Conservation (phyloP, 2,329 filamentous ascomycete genomes). For the Coniochaeta ligniaria region DNA sequence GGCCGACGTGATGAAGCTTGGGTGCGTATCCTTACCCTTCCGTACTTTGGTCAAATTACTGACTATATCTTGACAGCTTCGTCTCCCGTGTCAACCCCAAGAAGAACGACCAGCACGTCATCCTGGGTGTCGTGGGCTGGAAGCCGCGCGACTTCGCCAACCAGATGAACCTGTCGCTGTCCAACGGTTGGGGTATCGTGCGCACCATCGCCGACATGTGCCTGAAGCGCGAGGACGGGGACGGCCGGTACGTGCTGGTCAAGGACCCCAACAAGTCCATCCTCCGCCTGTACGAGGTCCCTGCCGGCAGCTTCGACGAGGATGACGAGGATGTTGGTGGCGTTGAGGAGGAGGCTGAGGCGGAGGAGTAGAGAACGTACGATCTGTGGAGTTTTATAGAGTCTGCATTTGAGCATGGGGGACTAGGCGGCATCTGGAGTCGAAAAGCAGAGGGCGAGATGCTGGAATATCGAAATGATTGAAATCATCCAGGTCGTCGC, state of each 20-base stretch:
- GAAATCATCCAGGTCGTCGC: background rate
- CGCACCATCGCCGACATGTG: conserved; percentile 96
- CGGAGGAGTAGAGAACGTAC: background rate
- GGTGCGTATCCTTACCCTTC: conserved; percentile 46
- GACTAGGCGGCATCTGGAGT: background rate
- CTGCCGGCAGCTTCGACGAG: conserved; percentile 82
- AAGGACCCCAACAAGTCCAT: conserved; percentile 97
- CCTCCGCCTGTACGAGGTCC: conserved; percentile 87
- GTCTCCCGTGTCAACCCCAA: conserved; percentile 92
- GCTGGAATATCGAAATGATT: background rate
- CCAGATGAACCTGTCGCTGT: conserved; percentile 96
- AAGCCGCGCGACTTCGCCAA: conserved; percentile 94
- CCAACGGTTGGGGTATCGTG: conserved; percentile 98
- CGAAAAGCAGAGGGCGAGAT: background rate
- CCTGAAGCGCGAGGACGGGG: conserved; percentile 66
- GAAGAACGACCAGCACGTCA: conserved; percentile 85
- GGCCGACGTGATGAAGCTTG: conserved; percentile 98
- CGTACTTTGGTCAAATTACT: background rate
- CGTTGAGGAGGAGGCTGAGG: conserved; percentile 30
- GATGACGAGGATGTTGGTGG: conserved; percentile 65
- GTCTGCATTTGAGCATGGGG: background rate
- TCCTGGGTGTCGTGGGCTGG: conserved; percentile 93
- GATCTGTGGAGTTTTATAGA: background rate
- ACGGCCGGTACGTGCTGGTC: conserved; percentile 74
- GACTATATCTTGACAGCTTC: conserved; percentile 52